Evolutionary conservation across 2,329 filamentous ascomycete genomes (phyloP).

Genomic region (Hymenoscyphus repandus): DNA sequence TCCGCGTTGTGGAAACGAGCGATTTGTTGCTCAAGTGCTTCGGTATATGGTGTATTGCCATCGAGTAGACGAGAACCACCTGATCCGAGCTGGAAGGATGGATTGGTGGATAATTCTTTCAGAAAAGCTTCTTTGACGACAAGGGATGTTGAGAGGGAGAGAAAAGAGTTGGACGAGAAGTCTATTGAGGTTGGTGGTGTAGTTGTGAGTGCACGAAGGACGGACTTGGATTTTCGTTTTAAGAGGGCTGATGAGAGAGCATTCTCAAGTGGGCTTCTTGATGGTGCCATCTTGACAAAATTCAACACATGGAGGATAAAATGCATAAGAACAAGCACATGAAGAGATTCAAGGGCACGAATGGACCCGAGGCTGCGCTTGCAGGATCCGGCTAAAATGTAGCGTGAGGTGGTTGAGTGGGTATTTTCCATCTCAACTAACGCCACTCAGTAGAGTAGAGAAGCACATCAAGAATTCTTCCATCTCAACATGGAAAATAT

Average conservation of each 20-base stretch:
- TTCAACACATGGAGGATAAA: too few relatives aligned
- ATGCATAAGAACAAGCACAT: too few relatives aligned
- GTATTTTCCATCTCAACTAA: too few relatives aligned
- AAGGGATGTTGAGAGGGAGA: constrained; percentile 22
- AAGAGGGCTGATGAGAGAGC: constrained; percentile 7
- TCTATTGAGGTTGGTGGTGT: constrained; percentile 61
- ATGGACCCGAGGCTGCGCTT: too few relatives aligned
- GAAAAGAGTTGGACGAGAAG: constrained; percentile 28
- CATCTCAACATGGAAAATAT: too few relatives aligned
- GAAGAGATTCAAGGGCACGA: too few relatives aligned
- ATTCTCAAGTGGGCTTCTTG: not conserved
- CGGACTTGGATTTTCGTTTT: constrained; percentile 17
- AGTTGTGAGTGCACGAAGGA: constrained; percentile 43
- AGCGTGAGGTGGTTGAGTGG: too few relatives aligned
- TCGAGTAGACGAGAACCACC: constrained; percentile 59
- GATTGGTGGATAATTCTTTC: constrained; percentile 8
- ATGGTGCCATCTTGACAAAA: too few relatives aligned
- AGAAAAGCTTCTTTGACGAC: constrained; percentile 16
- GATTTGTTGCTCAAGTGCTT: constrained; percentile 52
- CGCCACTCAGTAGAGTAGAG: too few relatives aligned
- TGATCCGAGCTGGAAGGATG: constrained; percentile 19
- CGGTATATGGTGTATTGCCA: constrained; percentile 57
- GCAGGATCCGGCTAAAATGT: too few relatives aligned
- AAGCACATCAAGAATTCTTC: too few relatives aligned
- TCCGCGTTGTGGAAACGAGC: constrained; percentile 55